Conservation (phyloP, 805 yeast species). For the Yamadazyma sp. region DNA sequence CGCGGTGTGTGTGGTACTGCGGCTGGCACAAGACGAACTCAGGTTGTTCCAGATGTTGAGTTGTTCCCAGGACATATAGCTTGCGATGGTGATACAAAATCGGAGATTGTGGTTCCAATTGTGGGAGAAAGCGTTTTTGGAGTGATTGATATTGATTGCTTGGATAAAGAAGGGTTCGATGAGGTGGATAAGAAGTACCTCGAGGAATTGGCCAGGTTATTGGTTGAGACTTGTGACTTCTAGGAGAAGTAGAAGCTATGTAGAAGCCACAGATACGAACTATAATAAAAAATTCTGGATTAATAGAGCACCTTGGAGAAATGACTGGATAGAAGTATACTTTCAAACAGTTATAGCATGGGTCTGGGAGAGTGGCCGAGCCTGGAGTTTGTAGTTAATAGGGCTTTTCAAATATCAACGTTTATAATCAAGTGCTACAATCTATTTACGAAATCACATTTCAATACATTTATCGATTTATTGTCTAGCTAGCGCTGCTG, state of each 20-base stretch:
- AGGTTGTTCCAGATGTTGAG: constrained; percentile 75
- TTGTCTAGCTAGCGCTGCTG: constrained; percentile 4
- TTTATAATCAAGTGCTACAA: too few relatives aligned
- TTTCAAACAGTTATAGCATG: not conserved
- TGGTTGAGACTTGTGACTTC: constrained; percentile 54
- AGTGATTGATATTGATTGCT: constrained; percentile 86
- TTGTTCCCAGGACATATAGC: constrained; percentile 92
- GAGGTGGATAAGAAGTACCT: constrained; percentile 57
- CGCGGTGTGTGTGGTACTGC: constrained; percentile 93
- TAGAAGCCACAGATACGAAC: not conserved
- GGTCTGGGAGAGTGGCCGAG: not conserved
- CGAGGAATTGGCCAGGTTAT: constrained; percentile 55
- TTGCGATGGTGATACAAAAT: constrained; percentile 91
- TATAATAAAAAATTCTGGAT: not conserved
- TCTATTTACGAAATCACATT: too few relatives aligned
- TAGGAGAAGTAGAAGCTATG: not conserved
- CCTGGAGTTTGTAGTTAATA: too few relatives aligned
- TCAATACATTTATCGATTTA: constrained; percentile 1
- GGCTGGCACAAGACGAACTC: constrained; percentile 58
- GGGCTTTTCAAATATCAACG: too few relatives aligned
- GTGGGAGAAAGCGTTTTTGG: constrained; percentile 51
- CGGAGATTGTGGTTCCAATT: constrained; percentile 92
- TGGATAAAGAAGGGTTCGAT: constrained; percentile 63
- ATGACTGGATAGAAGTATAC: not conserved
- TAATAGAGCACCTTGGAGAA: not conserved